These are phyloP conservation scores for Dioszegia hungarica DNA, from an alignment of 768 basidiomycete species.

Conservation along the genomic window DNA sequence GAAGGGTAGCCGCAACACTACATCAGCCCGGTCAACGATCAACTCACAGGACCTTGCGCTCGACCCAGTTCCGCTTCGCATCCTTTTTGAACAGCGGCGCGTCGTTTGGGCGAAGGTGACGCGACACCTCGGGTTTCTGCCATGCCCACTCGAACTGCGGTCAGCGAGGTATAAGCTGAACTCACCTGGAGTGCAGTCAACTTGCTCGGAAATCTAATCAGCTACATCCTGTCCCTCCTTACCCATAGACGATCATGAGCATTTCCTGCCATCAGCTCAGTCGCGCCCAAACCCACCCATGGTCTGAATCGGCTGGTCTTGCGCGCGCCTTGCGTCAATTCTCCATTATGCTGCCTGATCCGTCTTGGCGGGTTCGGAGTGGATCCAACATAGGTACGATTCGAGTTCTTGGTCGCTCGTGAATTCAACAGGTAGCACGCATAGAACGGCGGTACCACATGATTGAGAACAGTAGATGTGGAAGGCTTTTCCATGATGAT, in stretches of 20 bases:
- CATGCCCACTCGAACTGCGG: conserved; percentile 76
- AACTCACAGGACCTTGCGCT: conserved; percentile 44
- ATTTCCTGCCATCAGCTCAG: conserved; percentile 52
- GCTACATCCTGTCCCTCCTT: not conserved
- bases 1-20: conserved; percentile 61
- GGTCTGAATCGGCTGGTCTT: conserved; percentile 56
- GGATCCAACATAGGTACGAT: conserved; percentile 62
- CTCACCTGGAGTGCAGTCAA: conserved; percentile 58
- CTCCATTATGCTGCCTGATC: conserved; percentile 72
- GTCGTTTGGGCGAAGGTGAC: conserved; percentile 55
- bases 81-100: conserved; percentile 45
- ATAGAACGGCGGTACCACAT: conserved; percentile 59
- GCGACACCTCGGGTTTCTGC: conserved; percentile 69
- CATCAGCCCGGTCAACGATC: conserved; percentile 1
- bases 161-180: not conserved
- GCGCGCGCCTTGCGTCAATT: conserved; percentile 64
- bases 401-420: conserved; percentile 55
- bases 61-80: conserved; percentile 29
- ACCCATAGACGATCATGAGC: conserved; percentile 74
- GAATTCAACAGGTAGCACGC: conserved; percentile 78
- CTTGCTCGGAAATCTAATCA: conserved; percentile 64
- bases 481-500: not conserved
- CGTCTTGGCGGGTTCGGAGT: conserved; percentile 51
- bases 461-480: conserved; percentile 24
- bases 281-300: conserved; percentile 54